These are phyloP conservation scores for Grosmannia serpens DNA, from an alignment of 2,329 filamentous ascomycete genomes.

Conservation along the genomic window DNA sequence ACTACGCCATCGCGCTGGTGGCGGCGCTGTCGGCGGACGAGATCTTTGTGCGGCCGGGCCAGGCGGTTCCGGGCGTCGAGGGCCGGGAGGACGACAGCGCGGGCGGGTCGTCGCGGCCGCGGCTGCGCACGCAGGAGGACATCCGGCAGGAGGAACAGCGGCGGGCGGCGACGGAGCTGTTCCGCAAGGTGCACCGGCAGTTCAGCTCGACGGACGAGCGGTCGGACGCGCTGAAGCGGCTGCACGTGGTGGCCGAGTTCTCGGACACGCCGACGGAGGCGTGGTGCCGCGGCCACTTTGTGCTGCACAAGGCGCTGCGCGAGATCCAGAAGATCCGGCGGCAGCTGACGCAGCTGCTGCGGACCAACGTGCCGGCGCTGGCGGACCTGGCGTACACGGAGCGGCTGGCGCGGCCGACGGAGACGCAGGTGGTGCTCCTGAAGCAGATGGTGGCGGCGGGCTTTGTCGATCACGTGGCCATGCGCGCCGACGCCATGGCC, in stretches of 20 bases:
- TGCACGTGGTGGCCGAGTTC: conserved; percentile 82
- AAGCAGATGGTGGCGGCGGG: conserved; percentile 88
- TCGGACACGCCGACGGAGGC: conserved; percentile 58
- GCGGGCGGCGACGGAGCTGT: conserved; percentile 48
- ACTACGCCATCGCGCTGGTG: conserved; percentile 79
- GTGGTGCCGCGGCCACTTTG: conserved; percentile 76
- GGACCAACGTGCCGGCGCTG: conserved; percentile 58
- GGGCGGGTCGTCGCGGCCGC: conserved; percentile 20
- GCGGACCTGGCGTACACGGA: conserved; percentile 44
- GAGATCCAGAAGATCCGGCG: conserved; percentile 74
- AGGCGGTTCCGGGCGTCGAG: conserved; percentile 47
- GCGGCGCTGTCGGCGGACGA: conserved; percentile 82
- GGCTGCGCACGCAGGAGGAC: conserved; percentile 51
- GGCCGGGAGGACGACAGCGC: conserved; percentile 25
- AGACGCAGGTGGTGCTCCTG: conserved; percentile 63
- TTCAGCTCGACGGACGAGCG: conserved; percentile 73
- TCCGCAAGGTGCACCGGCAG: conserved; percentile 62
- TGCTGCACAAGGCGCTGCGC: conserved; percentile 75
- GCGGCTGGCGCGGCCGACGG: conserved; percentile 44
- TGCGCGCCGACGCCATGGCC: conserved; percentile 70
- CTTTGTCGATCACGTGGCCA: conserved; percentile 89
- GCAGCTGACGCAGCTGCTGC: conserved; percentile 74
- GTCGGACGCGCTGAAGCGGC: conserved; percentile 80
- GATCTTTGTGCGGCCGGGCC: conserved; percentile 72
- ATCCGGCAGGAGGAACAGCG: conserved; percentile 60